Evolutionary conservation across 1,284 basidiomycete genomes (phyloP), one percentile per base, ranked within the genome.

Genomic region (Chiua sp.): DNA sequence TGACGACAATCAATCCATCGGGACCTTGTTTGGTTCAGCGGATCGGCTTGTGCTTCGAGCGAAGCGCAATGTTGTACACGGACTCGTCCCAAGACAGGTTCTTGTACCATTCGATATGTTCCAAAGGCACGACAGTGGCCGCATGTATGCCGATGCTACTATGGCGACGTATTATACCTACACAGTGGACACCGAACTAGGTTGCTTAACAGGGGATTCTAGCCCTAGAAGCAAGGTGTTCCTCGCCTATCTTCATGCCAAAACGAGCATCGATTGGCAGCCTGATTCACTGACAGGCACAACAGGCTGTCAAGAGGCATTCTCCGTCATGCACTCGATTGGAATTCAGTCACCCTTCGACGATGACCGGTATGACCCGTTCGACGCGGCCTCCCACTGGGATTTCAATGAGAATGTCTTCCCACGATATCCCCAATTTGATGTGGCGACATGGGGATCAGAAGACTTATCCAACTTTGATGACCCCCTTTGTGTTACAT

Each of bases 251-350:
- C 72, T 85, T 10, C 84, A 85, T 50, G 80, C 80, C 3, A 49
- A 80, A 7, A 83, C 79, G 0, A 77, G 77, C 46, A 61, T 22
- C 6, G 20, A 62, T 3, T 75, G 74, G 37, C 70, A 80, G 7
- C 71, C 75, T 7, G 84, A 86, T 65, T 79, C 79, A 3, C 68
- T 86, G 15, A 81, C 79, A 0, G 65, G 74, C 10, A 76, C 71
- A 33, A 79, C 78, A 1, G 84, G 84, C 6, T 79, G 76, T 2
- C 78, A 82, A 54, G 77, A 83, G 54, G 83, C 82, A 1, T 61
- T 26, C 26, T 63, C 68, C 35, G 6, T 80, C 79, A 4, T 85
- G 6, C 62, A 59, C 3, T 80, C 79, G 4, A n/a, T n/a, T n/a
- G n/a, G n/a, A n/a, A n/a, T n/a, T n/a, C n/a, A n/a, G n/a, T n/a